Conservation (phyloP, 1,284 basidiomycete species). For the Macrocybe sp. region DNA sequence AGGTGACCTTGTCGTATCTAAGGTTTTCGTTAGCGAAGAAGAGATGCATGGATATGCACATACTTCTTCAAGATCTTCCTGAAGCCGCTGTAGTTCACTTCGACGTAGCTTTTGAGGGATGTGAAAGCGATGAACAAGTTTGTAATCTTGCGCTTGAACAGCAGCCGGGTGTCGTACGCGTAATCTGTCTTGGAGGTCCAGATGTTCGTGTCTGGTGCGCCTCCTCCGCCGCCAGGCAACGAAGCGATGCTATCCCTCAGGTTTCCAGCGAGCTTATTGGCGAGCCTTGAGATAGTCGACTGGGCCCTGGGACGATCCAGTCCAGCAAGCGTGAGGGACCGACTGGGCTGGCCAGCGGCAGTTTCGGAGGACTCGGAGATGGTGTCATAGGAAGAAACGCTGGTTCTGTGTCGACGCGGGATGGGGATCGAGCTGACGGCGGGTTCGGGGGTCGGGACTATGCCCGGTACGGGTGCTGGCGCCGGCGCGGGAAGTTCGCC, state of each 20-base stretch:
- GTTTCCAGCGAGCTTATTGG: conserved; percentile 38
- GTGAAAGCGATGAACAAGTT: conserved; percentile 81
- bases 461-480: too few species aligned
- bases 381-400: too few species aligned
- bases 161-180: conserved; percentile 83
- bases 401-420: too few species aligned
- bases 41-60: conserved; percentile 18
- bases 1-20: conserved; percentile 92
- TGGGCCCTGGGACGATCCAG: conserved; percentile 18
- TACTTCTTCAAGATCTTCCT: conserved; percentile 97
- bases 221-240: conserved; percentile 2
- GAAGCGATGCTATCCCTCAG: conserved; percentile 50
- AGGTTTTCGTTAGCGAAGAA: too few species aligned
- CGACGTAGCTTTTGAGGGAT: conserved; percentile 89
- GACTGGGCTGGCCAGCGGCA: too few species aligned
- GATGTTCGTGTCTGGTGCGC: conserved; percentile 40
- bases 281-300: conserved; percentile 41
- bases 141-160: conserved; percentile 91
- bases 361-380: too few species aligned
- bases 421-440: too few species aligned
- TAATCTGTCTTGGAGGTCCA: conserved; percentile 86
- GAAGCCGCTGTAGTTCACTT: conserved; percentile 93
- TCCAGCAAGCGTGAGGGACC: too few species aligned
- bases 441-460: too few species aligned
- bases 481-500: too few species aligned